Percentiles rank a stretch among this genome's conserved stretches.
Evolutionary conservation across 805 yeast species (phyloP).

Genomic region (Brettanomyces nanus): DNA sequence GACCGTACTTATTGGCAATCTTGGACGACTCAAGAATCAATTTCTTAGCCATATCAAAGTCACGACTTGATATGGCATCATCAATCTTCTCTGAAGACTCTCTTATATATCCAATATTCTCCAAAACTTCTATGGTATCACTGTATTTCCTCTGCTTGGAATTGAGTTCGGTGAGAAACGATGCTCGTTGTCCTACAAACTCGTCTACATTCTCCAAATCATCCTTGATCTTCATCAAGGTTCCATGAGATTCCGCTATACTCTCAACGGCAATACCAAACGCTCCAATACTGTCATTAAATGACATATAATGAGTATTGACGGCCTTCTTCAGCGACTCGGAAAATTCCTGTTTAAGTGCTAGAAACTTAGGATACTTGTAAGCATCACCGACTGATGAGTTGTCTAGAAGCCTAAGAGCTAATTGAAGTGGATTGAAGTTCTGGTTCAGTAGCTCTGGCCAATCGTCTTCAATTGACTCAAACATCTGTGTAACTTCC

Average conservation of each 20-base stretch:
- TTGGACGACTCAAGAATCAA: slow-evolving; percentile 30
- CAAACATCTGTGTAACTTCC: neutral
- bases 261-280: slow-evolving; percentile 63
- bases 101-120: slow-evolving; percentile 54
- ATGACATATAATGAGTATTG: slow-evolving; percentile 72
- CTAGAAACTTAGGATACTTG: slow-evolving; percentile 56
- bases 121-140: slow-evolving; percentile 63
- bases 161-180: slow-evolving; percentile 55
- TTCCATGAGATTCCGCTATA: slow-evolving; percentile 53
- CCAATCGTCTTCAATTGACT: slow-evolving; percentile 18
- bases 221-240: slow-evolving; percentile 14
- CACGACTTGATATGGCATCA: slow-evolving; percentile 55
- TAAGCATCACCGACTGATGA: slow-evolving; percentile 89
- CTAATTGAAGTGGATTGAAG: slow-evolving; percentile 79
- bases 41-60: slow-evolving; percentile 43
- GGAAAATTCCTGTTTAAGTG: slow-evolving; percentile 49
- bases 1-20: slow-evolving; percentile 39
- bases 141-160: slow-evolving; percentile 52
- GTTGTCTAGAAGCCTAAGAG: slow-evolving; percentile 73
- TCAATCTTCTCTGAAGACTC: slow-evolving; percentile 59
- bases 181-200: slow-evolving; percentile 37
- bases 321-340: slow-evolving; percentile 60
- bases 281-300: slow-evolving; percentile 79
- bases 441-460: slow-evolving; percentile 38
- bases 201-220: slow-evolving; percentile 14